Conservation (phyloP, 768 basidiomycete species). For the Pleurotus ostreatus region DNA sequence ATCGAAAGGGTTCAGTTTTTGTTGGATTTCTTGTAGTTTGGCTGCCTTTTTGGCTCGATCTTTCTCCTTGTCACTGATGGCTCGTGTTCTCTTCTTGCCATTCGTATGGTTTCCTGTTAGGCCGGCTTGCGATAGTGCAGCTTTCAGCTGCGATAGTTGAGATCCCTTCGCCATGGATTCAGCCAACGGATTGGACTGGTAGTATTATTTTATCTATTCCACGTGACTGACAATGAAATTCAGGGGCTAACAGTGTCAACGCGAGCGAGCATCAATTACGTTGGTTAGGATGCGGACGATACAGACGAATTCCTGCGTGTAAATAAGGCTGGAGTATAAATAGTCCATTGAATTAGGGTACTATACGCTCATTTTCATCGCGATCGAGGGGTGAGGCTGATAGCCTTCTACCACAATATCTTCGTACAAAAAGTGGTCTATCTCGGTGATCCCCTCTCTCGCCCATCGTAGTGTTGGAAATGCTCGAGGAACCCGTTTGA, state of each 20-base stretch:
- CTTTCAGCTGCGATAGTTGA: constrained; percentile 87
- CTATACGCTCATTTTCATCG: constrained; percentile 96
- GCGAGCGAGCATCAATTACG: no score
- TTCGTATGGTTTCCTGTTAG: constrained; percentile 56
- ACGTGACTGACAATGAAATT: not conserved
- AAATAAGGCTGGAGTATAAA: not conserved
- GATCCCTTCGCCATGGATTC: constrained; percentile 72
- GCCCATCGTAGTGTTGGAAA: constrained; percentile 83
- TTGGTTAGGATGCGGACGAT: no score
- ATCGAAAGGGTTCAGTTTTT: constrained; percentile 91
- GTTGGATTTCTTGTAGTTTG: constrained; percentile 79
- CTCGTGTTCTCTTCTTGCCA: constrained; percentile 68
- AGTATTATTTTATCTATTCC: not conserved
- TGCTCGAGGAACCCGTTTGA: constrained; percentile 68
- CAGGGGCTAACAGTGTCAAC: no score
- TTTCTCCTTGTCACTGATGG: constrained; percentile 69
- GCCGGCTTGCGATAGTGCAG: constrained; percentile 76
- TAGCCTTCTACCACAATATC: constrained; percentile 90
- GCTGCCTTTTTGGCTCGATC: constrained; percentile 62
- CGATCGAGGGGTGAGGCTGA: constrained; percentile 74
- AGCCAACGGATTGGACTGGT: not conserved
- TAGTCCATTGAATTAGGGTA: not conserved
- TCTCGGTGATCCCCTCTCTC: constrained; percentile 56
- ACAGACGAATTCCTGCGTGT: no score
- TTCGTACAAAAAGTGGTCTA: constrained; percentile 76